These are phyloP conservation scores for Colletotrichum theobromicola DNA, from an alignment of 2,329 filamentous ascomycete genomes.

Conservation along the genomic window DNA sequence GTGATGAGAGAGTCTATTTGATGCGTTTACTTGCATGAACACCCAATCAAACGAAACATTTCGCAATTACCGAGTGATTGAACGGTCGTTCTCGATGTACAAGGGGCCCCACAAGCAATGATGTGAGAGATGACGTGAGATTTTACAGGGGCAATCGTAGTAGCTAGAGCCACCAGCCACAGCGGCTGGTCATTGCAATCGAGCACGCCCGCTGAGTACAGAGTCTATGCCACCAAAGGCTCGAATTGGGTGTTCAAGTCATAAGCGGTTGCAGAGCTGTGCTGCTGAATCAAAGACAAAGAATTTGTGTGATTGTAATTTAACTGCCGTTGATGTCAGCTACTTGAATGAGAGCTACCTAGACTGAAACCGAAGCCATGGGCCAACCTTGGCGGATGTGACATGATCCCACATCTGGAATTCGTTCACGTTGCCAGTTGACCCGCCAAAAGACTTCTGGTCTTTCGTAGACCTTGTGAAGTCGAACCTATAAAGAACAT, in stretches of 20 bases:
- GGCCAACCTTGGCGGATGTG: slow-evolving; percentile 1
- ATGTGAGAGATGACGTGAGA: slow-evolving; percentile 9
- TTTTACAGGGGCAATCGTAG: background rate
- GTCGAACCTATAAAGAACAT: background rate
- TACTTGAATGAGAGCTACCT: background rate
- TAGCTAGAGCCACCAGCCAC: background rate
- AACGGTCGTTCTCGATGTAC: background rate
- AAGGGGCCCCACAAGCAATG: background rate
- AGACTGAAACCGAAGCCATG: background rate
- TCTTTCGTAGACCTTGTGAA: background rate
- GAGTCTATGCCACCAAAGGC: background rate
- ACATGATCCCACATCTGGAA: slow-evolving; percentile 13
- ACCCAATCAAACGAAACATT: background rate
- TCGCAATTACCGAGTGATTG: background rate
- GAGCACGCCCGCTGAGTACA: background rate
- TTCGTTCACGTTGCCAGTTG: slow-evolving; percentile 5
- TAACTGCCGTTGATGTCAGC: background rate
- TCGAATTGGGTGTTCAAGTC: background rate
- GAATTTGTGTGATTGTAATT: no score
- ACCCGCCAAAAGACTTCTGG: background rate
- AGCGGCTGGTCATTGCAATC: background rate
- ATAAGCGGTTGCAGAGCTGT: background rate
- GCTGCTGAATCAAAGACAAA: background rate
- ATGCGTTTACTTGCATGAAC: background rate
- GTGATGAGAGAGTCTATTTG: background rate